A percentile compares a stretch with the other conserved stretches of the same genome.
These are phyloP conservation scores for Aspergillus chevalieri DNA, from an alignment of 2,329 filamentous ascomycete species.

Conservation along the genomic window DNA sequence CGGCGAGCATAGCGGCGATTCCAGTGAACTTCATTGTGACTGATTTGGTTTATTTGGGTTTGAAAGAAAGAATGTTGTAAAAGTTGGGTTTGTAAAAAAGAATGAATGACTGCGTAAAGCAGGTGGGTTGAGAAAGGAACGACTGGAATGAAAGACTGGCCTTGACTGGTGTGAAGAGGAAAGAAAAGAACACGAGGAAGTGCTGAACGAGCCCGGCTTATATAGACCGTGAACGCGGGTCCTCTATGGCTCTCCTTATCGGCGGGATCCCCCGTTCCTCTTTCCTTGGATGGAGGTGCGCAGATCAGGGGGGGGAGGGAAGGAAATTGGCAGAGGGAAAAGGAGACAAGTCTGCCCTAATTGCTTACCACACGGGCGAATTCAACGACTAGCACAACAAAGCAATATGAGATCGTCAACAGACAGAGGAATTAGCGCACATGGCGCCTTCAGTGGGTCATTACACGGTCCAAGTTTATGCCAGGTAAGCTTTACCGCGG, in stretches of 20 bases:
- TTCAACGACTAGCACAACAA: no score
- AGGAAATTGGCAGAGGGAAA: background rate
- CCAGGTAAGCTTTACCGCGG: background rate
- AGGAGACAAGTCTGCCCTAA: background rate
- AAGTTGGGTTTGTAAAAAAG: slow-evolving; percentile 1
- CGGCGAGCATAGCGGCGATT: slow-evolving; percentile 25
- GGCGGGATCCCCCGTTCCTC: background rate
- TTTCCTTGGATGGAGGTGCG: background rate
- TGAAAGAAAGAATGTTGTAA: slow-evolving; percentile 10
- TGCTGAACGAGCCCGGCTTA: slow-evolving; percentile 10
- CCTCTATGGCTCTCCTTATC: background rate
- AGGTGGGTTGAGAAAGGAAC: slow-evolving; percentile 11
- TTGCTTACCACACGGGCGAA: no score
- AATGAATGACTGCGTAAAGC: slow-evolving; percentile 6
- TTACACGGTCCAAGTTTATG: background rate
- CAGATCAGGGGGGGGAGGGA: background rate
- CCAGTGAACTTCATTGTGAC: slow-evolving; percentile 33
- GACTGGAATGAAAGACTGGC: slow-evolving; percentile 16
- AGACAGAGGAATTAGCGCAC: background rate
- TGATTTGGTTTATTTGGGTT: slow-evolving; percentile 3
- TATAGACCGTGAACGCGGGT: slow-evolving; percentile 12
- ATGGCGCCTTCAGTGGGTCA: background rate
- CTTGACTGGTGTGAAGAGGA: slow-evolving; percentile 13
- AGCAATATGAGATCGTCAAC: background rate
- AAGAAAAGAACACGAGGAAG: background rate